phyloP scores from a whole-genome alignment of 306 rosid genomes.

The Abrus precatorius region DNA sequence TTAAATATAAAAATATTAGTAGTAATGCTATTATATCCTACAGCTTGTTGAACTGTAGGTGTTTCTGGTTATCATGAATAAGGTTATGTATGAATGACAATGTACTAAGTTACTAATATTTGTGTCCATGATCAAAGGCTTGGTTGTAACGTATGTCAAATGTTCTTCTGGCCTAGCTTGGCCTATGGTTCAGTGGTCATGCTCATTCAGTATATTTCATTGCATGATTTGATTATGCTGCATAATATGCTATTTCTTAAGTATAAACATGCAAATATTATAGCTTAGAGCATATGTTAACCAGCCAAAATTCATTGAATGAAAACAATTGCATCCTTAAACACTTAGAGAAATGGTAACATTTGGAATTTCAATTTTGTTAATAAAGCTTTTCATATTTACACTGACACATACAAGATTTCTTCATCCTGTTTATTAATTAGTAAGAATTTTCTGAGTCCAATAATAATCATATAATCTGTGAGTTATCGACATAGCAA shows the following conservation, averaged over 20 bases:
- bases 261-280: no score
- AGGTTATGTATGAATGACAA: background rate
- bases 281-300: background rate
- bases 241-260: no score
- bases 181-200: no score
- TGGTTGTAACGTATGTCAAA: no score
- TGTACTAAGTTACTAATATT: no score
- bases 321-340: conserved; percentile 24
- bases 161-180: no score
- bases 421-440: conserved; percentile 21
- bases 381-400: conserved; percentile 46
- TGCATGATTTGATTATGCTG: no score
- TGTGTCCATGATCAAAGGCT: no score
- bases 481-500: conserved; percentile 57
- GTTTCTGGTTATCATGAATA: background rate
- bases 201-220: no score
- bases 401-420: conserved; percentile 44
- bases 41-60: background rate
- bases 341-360: conserved; percentile 30
- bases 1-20: no score
- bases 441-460: conserved; percentile 31
- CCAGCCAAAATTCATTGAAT: conserved; percentile 25
- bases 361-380: conserved; percentile 24
- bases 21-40: no score
- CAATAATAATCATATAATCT: conserved; percentile 59